Evolutionary conservation across 2,329 filamentous ascomycete species (phyloP).

Genomic region (Gnomoniopsis smithogilvyi): DNA sequence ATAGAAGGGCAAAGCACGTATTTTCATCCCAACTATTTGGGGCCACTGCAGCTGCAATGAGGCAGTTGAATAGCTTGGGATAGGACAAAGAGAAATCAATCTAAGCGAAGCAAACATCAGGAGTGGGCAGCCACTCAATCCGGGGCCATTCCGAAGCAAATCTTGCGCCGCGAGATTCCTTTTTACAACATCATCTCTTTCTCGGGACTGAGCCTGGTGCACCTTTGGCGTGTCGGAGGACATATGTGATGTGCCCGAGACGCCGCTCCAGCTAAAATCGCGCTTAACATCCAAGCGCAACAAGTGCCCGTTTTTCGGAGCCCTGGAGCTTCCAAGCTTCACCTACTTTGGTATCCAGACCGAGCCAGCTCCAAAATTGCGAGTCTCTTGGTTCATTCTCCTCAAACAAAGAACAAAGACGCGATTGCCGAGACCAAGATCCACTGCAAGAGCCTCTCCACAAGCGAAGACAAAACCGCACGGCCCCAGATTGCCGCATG

Average conservation of each 20-base stretch:
- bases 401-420: neutral
- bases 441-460: neutral
- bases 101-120: conserved; percentile 9
- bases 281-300: neutral
- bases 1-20: neutral
- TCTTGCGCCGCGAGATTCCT: neutral
- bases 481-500: neutral
- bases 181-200: neutral
- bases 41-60: conserved; percentile 13
- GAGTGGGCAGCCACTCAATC: neutral
- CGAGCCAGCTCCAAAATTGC: neutral
- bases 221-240: neutral
- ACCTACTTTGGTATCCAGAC: neutral
- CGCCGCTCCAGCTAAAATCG: conserved; percentile 1
- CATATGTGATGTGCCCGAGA: neutral
- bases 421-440: neutral
- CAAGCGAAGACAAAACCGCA: neutral
- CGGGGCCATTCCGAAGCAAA: neutral
- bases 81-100: neutral
- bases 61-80: neutral
- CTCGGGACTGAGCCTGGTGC: neutral
- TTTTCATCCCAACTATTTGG: neutral
- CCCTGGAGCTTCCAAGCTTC: neutral
- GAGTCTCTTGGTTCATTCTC: neutral
- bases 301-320: neutral